A percentile compares a stretch with the other conserved stretches of the same genome.
phyloP scores from a whole-genome alignment of 257 asterid genomes.

The Henckelia pumila region DNA sequence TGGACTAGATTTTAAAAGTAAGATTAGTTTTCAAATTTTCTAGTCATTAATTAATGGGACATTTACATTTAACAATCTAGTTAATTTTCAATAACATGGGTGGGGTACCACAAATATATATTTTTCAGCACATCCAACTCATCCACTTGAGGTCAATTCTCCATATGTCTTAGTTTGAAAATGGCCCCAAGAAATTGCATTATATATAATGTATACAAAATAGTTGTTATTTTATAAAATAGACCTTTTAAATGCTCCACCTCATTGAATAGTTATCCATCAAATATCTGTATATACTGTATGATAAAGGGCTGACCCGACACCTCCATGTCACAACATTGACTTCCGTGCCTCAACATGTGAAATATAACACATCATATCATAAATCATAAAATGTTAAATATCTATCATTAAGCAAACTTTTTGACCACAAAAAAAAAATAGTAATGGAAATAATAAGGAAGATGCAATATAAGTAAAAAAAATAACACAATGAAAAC shows the following conservation, averaged over 20 bases:
- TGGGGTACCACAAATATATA: neutral
- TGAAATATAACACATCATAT: slow-evolving; percentile 14
- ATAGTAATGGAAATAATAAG: neutral
- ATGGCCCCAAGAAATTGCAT: neutral
- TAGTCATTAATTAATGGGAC: neutral
- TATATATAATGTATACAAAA: neutral
- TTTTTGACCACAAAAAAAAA: neutral
- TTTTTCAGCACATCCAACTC: neutral
- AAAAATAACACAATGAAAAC: neutral
- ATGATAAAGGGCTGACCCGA: slow-evolving; percentile 1
- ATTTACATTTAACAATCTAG: neutral
- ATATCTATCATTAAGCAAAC: too few relatives aligned
- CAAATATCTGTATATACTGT: slow-evolving; percentile 4
- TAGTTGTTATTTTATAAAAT: slow-evolving; percentile 2
- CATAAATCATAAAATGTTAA: too few relatives aligned
- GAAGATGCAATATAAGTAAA: neutral
- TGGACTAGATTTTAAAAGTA: too few relatives aligned
- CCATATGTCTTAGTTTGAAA: slow-evolving; percentile 18
- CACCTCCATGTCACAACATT: slow-evolving; percentile 21
- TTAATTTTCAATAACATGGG: too few relatives aligned
- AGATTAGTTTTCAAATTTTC: too few relatives aligned
- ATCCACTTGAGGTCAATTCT: slow-evolving; percentile 4
- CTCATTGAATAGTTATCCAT: slow-evolving; percentile 7
- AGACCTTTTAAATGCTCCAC: slow-evolving; percentile 2
- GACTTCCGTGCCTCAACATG: slow-evolving; percentile 10